These are phyloP conservation scores for Phytophthora brassicae DNA, from an alignment of 352 stramenopile species.

Conservation along the genomic window DNA sequence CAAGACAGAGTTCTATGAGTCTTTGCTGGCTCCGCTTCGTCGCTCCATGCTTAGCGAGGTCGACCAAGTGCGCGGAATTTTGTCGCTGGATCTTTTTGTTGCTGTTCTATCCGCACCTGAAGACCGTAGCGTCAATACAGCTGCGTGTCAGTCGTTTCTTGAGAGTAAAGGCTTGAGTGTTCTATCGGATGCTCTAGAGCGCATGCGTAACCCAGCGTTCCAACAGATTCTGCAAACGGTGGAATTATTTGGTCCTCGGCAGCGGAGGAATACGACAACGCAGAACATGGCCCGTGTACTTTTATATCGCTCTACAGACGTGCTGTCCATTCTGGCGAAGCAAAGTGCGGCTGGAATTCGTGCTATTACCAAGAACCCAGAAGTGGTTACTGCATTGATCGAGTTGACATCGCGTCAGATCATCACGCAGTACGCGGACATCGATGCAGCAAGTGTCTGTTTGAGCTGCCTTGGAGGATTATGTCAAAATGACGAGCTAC, in stretches of 20 bases:
- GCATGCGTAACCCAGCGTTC: conserved; percentile 71
- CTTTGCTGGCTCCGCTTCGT: conserved; percentile 59
- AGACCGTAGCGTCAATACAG: conserved; percentile 50
- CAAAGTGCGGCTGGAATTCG: conserved; percentile 39
- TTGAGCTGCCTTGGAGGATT: conserved; percentile 63
- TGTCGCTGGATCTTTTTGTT: conserved; percentile 72
- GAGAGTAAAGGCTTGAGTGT: conserved; percentile 50
- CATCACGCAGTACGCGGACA: conserved; percentile 58
- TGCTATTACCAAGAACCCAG: conserved; percentile 60
- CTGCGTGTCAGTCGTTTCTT: conserved; percentile 57
- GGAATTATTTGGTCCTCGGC: conserved; percentile 26
- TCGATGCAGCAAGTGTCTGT: conserved; percentile 58
- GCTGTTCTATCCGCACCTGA: conserved; percentile 55
- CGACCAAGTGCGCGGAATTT: conserved; percentile 76
- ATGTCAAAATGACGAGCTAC: conserved; percentile 61
- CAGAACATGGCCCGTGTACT: conserved; percentile 59
- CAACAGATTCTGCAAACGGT: conserved; percentile 57
- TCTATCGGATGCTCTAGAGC: conserved; percentile 59
- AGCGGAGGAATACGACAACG: conserved; percentile 25
- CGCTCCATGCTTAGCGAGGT: conserved; percentile 67
- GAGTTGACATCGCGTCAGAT: conserved; percentile 56
- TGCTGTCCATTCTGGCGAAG: conserved; percentile 55
- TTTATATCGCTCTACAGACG: conserved; percentile 70
- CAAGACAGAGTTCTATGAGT: conserved; percentile 56
- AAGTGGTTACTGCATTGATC: conserved; percentile 60